Evolutionary conservation across 768 basidiomycete genomes (phyloP).

Genomic region (Mycena vitilis): DNA sequence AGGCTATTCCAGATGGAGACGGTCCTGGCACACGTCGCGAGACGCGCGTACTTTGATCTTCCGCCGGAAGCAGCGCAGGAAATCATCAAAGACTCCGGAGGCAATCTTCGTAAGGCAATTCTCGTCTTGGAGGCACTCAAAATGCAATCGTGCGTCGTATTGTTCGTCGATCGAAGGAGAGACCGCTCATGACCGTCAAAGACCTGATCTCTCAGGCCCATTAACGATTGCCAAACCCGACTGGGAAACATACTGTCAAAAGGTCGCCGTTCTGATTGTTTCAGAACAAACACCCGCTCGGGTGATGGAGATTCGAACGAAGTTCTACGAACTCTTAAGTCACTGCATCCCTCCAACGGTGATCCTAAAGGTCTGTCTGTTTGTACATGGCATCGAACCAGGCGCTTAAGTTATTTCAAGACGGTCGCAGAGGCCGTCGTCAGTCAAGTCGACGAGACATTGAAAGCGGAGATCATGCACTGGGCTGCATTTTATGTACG

Average conservation of each 20-base stretch:
- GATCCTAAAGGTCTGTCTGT: conserved; percentile 80
- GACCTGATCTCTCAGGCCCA: conserved; percentile 85
- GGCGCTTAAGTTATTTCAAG: conserved; percentile 51
- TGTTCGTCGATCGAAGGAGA: not conserved
- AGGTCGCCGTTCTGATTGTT: conserved; percentile 91
- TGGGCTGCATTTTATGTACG: conserved; percentile 97
- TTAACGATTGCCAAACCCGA: conserved; percentile 95
- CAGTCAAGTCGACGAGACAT: conserved; percentile 86
- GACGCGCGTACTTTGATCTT: conserved; percentile 82
- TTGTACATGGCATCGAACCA: conserved; percentile 5
- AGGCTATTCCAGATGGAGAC: conserved; percentile 72
- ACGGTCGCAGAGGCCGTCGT: conserved; percentile 92
- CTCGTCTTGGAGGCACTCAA: conserved; percentile 95
- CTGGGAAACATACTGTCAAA: conserved; percentile 97
- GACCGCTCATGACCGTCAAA: conserved; percentile 42
- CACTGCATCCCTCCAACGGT: conserved; percentile 97
- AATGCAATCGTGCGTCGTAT: conserved; percentile 86
- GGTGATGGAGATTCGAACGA: conserved; percentile 92
- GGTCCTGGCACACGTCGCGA: conserved; percentile 85
- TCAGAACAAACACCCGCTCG: conserved; percentile 89
- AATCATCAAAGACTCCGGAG: conserved; percentile 84
- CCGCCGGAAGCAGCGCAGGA: conserved; percentile 80
- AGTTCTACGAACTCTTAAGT: conserved; percentile 94
- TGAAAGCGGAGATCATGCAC: conserved; percentile 95
- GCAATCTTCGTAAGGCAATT: conserved; percentile 95